Evolutionary conservation across 495 filamentous ascomycete species (phyloP), one percentile per base, ranked within the genome.

Genomic region (Lepraria neglecta): DNA sequence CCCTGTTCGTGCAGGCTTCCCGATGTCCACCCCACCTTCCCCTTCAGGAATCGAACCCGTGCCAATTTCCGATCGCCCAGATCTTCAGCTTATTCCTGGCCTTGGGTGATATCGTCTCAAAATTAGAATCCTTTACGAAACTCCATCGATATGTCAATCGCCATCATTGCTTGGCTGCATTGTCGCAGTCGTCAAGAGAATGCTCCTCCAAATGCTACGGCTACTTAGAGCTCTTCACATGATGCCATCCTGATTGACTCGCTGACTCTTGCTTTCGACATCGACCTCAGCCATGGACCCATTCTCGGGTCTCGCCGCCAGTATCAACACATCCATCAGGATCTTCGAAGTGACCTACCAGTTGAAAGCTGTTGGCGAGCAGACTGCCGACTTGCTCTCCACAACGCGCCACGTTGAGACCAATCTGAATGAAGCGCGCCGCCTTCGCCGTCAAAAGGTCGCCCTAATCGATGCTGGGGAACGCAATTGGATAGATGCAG

Each of bases 311-410:
- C 1, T 53, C 27, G 50, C 38, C 33, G 42, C 62, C 15, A 33
- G 56, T 24, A 42, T 60, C 45, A 62, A 42, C 12, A 38, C 63
- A 9, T 60, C 50, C n/a, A 57, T 64, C n/a, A 64, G 54, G 42
- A 56, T 64, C 27, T 40, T 61, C 31, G 54, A 62, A 53, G 54
- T 62, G 14, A 52, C 59, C 28, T 68, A 67, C 35, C 60, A 67
- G 46, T 30, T 68, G 7, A 67, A 68, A 55, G 65, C 66, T 14
- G 65, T 67, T 2, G 66, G 58, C 27, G 70, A 72, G 53, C 65
- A 71, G 42, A 66, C 64, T 46, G 47, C 56, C n/a, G 68, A 71
- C 30, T 54, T 71, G 10, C 68, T 70, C 15, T 66, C 60, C 42
- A 69, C 65, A 3, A 65, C 53, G 19, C 45, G 61, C 9, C 70